Percentiles rank a stretch among this genome's conserved stretches.
Conservation (phyloP, 2,329 filamentous ascomycete species). For the Herpotrichia juniperi region DNA sequence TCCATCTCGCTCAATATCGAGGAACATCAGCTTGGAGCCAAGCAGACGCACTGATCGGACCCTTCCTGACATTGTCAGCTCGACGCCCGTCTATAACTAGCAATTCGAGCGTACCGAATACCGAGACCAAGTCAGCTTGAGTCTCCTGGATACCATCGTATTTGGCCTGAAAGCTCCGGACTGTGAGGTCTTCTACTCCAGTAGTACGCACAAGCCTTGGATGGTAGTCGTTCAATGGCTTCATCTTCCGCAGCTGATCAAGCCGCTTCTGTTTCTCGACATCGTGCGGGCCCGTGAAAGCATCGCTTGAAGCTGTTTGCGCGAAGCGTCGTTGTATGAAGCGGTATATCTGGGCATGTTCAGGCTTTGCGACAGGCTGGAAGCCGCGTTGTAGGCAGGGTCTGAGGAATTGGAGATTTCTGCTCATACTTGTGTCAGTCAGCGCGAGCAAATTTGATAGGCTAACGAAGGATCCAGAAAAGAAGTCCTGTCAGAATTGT, state of each 20-base stretch:
- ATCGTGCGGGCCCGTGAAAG: conserved; percentile 44
- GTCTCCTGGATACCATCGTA: conserved; percentile 34
- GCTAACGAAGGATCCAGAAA: not conserved
- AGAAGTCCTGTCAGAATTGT: not conserved
- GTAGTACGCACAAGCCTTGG: conserved; percentile 52
- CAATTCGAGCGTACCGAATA: conserved; percentile 37
- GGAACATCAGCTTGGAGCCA: conserved; percentile 81
- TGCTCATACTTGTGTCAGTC: conserved; percentile 53
- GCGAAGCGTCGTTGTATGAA: conserved; percentile 43
- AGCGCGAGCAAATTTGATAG: conserved; percentile 39
- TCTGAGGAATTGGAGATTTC: conserved; percentile 59
- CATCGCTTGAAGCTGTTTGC: conserved; percentile 23
- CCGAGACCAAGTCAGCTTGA: conserved; percentile 35
- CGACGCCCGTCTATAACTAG: not conserved
- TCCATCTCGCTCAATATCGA: conserved; percentile 78
- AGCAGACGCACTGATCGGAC: conserved; percentile 72
- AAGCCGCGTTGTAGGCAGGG: conserved; percentile 59
- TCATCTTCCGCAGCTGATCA: conserved; percentile 58
- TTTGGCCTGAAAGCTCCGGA: conserved; percentile 37
- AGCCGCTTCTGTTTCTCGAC: conserved; percentile 59
- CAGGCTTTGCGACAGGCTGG: conserved; percentile 42
- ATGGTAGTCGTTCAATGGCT: conserved; percentile 60
- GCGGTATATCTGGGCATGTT: conserved; percentile 59
- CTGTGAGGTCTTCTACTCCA: conserved; percentile 24
- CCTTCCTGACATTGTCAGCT: conserved; percentile 65